Evolutionary conservation across 2,329 filamentous ascomycete genomes (phyloP).

Genomic region (Colletotrichum godetiae): DNA sequence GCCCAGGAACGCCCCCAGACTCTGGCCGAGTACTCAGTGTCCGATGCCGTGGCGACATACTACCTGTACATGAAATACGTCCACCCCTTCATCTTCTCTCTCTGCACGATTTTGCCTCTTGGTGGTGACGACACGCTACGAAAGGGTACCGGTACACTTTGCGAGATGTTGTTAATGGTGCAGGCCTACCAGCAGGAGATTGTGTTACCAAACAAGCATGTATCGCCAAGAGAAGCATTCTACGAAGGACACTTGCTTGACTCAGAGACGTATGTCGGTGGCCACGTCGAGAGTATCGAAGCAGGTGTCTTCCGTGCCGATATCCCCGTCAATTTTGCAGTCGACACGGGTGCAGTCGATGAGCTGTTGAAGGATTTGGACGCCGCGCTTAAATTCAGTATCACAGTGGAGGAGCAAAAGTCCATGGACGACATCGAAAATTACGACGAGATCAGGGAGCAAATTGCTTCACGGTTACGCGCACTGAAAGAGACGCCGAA

Average conservation of each 20-base stretch:
- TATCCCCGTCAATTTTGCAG: conserved; percentile 91
- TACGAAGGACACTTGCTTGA: conserved; percentile 97
- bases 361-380: conserved; percentile 90
- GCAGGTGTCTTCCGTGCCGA: conserved; percentile 96
- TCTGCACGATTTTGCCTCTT: conserved; percentile 95
- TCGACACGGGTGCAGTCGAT: conserved; percentile 91
- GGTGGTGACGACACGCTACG: conserved; percentile 92
- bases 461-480: conserved; percentile 79
- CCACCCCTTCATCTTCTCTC: conserved; percentile 99
- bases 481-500: conserved; percentile 86
- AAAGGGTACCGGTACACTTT: conserved; percentile 98
- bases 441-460: conserved; percentile 84
- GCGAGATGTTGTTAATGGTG: conserved; percentile 99
- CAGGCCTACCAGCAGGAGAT: conserved; percentile 95
- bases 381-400: conserved; percentile 87
- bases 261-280: conserved; percentile 97
- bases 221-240: conserved; percentile 89
- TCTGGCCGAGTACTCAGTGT: conserved; percentile 96
- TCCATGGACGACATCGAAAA: conserved; percentile 82
- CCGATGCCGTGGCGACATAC: conserved; percentile 98
- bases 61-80: conserved; percentile 99
- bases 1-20: conserved; percentile 92
- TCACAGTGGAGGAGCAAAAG: conserved; percentile 86
- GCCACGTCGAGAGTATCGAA: conserved; percentile 99
- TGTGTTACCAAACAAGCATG: conserved; percentile 94